phyloP scores from a whole-genome alignment of 2,329 filamentous ascomycete species.

The Pseudogymnoascus sp. region DNA sequence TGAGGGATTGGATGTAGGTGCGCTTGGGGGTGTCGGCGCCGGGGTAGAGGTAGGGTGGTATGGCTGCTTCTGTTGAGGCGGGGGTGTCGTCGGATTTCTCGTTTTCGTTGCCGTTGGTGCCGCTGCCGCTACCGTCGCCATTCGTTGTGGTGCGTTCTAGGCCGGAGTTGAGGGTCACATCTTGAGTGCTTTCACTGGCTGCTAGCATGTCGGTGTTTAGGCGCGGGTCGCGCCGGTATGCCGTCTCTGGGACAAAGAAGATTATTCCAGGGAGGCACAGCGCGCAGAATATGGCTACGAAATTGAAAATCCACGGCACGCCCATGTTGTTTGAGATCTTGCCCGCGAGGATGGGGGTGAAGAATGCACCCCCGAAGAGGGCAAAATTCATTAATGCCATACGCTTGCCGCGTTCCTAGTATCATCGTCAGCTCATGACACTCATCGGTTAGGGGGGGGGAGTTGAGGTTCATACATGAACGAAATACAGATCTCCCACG shows the following conservation, averaged over 20 bases:
- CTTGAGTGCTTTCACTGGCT: background rate
- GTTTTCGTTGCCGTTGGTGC: background rate
- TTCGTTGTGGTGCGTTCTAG: background rate
- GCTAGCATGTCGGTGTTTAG: slow-evolving; percentile 63
- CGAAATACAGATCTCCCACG: slow-evolving; percentile 84
- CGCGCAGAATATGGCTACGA: slow-evolving; percentile 77
- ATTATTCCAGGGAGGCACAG: slow-evolving; percentile 63
- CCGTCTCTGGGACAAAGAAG: slow-evolving; percentile 78
- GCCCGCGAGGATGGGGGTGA: slow-evolving; percentile 84
- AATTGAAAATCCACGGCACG: slow-evolving; percentile 86
- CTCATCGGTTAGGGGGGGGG: background rate
- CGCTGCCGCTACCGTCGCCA: background rate
- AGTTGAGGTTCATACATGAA: slow-evolving; percentile 56
- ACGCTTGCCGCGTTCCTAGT: slow-evolving; percentile 64
- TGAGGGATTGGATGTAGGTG: slow-evolving; percentile 53
- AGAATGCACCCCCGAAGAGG: slow-evolving; percentile 64
- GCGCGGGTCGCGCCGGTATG: slow-evolving; percentile 58
- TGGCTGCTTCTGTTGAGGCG: slow-evolving; percentile 5
- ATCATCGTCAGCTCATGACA: slow-evolving; percentile 8
- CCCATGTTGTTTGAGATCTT: slow-evolving; percentile 70
- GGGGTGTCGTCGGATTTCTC: background rate
- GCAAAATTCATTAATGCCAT: slow-evolving; percentile 75
- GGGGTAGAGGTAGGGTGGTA: slow-evolving; percentile 6
- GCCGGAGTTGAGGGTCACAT: background rate
- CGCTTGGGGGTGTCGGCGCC: slow-evolving; percentile 34